Evolutionary conservation across 1,284 basidiomycete genomes (phyloP).

Genomic region (Macrocystidia cucumis): DNA sequence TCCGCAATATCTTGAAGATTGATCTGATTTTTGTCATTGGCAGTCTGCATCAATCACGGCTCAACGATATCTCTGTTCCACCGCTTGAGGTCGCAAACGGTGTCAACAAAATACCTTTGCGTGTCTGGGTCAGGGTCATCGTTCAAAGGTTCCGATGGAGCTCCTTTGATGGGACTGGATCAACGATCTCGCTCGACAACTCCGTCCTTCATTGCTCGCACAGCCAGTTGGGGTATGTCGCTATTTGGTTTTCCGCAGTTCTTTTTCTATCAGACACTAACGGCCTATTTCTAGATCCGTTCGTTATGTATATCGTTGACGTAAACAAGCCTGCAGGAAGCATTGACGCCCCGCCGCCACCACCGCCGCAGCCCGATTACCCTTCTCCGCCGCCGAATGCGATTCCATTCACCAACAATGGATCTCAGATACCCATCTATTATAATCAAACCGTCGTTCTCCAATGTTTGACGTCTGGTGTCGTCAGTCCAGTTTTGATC

Average conservation of each 20-base stretch:
- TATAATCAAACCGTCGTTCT: constrained; percentile 96
- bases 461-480: constrained; percentile 90
- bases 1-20: constrained; percentile 8
- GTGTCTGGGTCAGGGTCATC: constrained; percentile 87
- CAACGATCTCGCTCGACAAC: constrained; percentile 63
- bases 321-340: constrained; percentile 73
- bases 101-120: constrained; percentile 94
- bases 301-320: constrained; percentile 93
- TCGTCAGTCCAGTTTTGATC: constrained; percentile 88
- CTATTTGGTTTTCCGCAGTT: constrained; percentile 9
- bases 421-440: constrained; percentile 78
- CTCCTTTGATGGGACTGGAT: constrained; percentile 75
- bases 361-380: constrained; percentile 76
- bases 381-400: constrained; percentile 88
- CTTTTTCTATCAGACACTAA: no score
- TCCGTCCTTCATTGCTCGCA: constrained; percentile 79
- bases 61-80: constrained; percentile 95
- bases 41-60: constrained; percentile 93
- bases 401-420: constrained; percentile 73
- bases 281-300: constrained; percentile 59
- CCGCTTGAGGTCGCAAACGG: constrained; percentile 86
- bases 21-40: constrained; percentile 6
- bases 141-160: constrained; percentile 87
- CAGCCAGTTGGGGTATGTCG: constrained; percentile 69
- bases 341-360: constrained; percentile 68